Evolutionary conservation across 2,329 filamentous ascomycete genomes (phyloP).

Genomic region (Huntiella abstrusa): DNA sequence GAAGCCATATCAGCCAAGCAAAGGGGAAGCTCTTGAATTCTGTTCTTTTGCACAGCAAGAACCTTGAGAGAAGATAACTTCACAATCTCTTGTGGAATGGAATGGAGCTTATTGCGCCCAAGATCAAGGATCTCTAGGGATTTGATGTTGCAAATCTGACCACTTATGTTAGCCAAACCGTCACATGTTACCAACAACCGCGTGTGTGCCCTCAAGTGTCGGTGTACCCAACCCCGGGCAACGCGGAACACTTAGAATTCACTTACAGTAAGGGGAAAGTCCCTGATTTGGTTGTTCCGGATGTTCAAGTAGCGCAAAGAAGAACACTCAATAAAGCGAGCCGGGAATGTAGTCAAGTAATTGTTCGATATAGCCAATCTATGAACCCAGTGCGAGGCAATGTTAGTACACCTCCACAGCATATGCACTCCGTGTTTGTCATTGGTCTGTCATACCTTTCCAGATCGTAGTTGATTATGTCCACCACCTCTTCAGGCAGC

Average conservation of each 20-base stretch:
- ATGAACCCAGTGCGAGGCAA: constrained; percentile 3
- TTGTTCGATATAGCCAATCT: constrained; percentile 73
- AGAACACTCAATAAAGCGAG: constrained; percentile 55
- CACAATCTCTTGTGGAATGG: constrained; percentile 60
- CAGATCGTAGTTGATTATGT: constrained; percentile 54
- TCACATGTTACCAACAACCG: not conserved
- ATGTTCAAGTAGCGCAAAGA: constrained; percentile 66
- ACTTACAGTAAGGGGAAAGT: constrained; percentile 38
- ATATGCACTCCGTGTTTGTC: not conserved
- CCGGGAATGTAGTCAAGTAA: constrained; percentile 48
- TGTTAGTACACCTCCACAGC: constrained; percentile 6
- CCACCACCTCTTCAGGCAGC: constrained; percentile 54
- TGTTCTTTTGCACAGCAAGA: constrained; percentile 70
- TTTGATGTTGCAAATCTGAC: constrained; percentile 64
- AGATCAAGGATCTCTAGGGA: constrained; percentile 86
- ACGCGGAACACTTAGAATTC: constrained; percentile 5
- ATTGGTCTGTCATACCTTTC: constrained; percentile 35
- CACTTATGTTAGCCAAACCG: not conserved
- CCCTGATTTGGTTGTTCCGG: constrained; percentile 52
- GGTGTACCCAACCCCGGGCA: not conserved
- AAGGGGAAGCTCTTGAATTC: constrained; percentile 64
- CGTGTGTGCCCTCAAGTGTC: not conserved
- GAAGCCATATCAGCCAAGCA: constrained; percentile 81
- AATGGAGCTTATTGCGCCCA: constrained; percentile 66
- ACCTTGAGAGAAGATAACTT: constrained; percentile 76